Evolutionary conservation across 495 filamentous ascomycete species (phyloP), one percentile per base, ranked within the genome.

Genomic region (Penicillium cinerascens): DNA sequence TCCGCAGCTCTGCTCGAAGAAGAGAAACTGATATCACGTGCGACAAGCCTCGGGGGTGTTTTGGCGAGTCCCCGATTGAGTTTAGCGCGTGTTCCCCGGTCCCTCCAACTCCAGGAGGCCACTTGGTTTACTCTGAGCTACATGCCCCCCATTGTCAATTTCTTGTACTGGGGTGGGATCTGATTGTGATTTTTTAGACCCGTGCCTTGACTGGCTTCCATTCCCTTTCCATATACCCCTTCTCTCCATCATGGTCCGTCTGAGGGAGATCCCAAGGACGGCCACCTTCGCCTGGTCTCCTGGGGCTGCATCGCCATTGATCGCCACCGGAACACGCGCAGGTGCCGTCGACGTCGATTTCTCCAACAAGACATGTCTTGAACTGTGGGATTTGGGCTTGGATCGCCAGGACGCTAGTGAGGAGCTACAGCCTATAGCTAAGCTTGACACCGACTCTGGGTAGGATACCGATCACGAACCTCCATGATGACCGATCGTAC

Each of bases 231-330:
- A 59, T 59, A 63, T 54, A 58, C 35, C 44, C 44, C 40, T 66
- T 48, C 54, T 41, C 44, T 52, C 63, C 77, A 85, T 64, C 67
- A 99, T 99, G 93, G 92, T 95, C 63, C 86, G 89, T 70, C 77
- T 97, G 72, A 83, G 92, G 77, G 91, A 97, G 75, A 92, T 99
- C 65, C 87, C 91, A 64, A 82, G 93, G 73, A 97, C 93, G 52
- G 92, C 92, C 70, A 88, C 92, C 63, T 97, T 99, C 65, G 89
- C 95, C 53, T 99, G 93, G 92, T 93, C 91, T 54, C 87, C 91
- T 13, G 85, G 86, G 49, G 70, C 87, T 39, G 75, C 79, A 29
- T 77, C 80, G 51, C 90, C 91, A 57, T 79, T 95, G 59, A 77
- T 99, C 48, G 92, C 91, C 38, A 97, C 93, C n/a, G 93, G 93